These are phyloP conservation scores for Monascus purpureus DNA, from an alignment of 495 filamentous ascomycete species.

Conservation along the genomic window DNA sequence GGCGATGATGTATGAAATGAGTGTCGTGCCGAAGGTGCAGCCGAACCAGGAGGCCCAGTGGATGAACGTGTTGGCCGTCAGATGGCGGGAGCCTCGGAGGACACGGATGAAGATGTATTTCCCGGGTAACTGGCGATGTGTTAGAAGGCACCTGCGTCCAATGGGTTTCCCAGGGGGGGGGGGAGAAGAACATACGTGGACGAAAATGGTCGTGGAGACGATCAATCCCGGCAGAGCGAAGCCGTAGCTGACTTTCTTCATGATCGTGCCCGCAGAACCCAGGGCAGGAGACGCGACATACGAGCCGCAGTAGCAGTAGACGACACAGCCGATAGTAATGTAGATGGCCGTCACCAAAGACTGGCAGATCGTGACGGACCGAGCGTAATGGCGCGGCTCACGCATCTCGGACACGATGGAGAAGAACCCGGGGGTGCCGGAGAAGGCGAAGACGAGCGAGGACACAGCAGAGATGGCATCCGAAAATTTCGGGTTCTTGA, in stretches of 20 bases:
- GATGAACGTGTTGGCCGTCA: conserved; percentile 41
- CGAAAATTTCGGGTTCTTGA: conserved; percentile 15
- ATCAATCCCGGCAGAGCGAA: conserved; percentile 48
- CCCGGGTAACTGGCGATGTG: conserved; percentile 24
- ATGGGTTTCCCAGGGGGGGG: conserved; percentile 37
- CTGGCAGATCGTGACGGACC: conserved; percentile 35
- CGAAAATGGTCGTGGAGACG: conserved; percentile 15
- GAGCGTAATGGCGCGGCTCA: conserved; percentile 44
- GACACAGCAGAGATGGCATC: conserved; percentile 43
- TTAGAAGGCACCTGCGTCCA: too few relatives aligned
- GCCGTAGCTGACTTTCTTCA: conserved; percentile 62
- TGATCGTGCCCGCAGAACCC: conserved; percentile 40
- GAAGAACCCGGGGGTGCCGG: conserved; percentile 53
- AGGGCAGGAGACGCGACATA: conserved; percentile 59
- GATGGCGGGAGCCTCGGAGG: conserved; percentile 37
- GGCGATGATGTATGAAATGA: conserved; percentile 55
- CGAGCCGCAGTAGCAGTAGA: conserved; percentile 56
- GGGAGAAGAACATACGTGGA: conserved; percentile 33
- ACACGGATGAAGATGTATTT: conserved; percentile 50
- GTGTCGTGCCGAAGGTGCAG: conserved; percentile 39
- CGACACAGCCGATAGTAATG: conserved; percentile 46
- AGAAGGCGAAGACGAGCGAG: conserved; percentile 55
- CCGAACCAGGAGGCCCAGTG: conserved; percentile 45
- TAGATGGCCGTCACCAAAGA: conserved; percentile 45
- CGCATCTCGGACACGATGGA: conserved; percentile 64